phyloP scores from a whole-genome alignment of 108 stramenopile species.

The Discostella stelligeroides region DNA sequence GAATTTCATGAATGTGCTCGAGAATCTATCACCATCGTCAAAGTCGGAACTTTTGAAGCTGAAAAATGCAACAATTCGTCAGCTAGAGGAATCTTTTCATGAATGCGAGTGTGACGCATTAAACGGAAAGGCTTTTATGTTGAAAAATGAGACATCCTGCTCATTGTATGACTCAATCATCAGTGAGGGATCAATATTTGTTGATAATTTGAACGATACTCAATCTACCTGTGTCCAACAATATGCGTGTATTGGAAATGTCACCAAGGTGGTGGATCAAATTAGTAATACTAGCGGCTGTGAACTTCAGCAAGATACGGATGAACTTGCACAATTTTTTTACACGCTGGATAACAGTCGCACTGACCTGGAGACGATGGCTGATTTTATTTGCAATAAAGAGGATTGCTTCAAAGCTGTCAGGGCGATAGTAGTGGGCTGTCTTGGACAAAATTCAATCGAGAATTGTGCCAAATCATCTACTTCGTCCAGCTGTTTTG shows the following conservation, averaged over 20 bases:
- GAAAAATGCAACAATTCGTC: neutral
- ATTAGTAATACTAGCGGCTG: neutral
- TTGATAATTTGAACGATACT: neutral
- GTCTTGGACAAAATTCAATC: neutral
- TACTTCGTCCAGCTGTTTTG: neutral
- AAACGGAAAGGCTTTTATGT: neutral
- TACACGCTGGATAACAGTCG: neutral
- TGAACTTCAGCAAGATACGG: neutral
- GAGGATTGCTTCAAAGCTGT: neutral
- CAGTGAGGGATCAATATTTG: neutral
- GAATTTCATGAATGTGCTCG: neutral
- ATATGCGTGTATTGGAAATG: conserved; percentile 1
- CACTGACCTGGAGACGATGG: neutral
- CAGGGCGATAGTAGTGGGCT: neutral
- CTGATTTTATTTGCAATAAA: neutral
- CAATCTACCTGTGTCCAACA: neutral
- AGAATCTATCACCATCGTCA: neutral
- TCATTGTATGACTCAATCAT: neutral
- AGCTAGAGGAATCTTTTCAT: neutral
- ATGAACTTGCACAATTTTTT: neutral
- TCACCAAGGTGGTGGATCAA: neutral
- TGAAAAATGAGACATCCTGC: neutral
- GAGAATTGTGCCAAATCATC: neutral
- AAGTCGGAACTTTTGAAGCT: neutral
- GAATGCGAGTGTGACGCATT: neutral